These are phyloP conservation scores for Fusarium sp. DNA, from an alignment of 2,329 filamentous ascomycete species.

Conservation along the genomic window DNA sequence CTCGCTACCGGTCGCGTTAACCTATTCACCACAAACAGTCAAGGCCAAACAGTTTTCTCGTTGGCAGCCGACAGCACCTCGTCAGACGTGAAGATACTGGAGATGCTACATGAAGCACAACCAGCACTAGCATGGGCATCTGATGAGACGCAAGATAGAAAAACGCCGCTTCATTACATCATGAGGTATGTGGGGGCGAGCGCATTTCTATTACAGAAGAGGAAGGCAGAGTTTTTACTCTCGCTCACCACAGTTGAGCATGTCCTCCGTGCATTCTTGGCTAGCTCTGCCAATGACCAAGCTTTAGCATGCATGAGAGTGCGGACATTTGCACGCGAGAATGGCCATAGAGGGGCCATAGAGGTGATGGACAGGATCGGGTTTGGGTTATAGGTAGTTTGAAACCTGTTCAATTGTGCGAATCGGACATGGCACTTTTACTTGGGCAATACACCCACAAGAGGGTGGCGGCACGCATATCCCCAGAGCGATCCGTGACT, in stretches of 20 bases:
- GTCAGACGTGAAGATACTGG: background rate
- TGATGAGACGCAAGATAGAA: no score
- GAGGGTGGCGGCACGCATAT: background rate
- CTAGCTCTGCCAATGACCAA: background rate
- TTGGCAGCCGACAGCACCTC: no score
- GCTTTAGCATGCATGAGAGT: background rate
- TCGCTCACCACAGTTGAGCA: background rate
- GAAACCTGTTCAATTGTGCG: no score
- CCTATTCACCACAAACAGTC: background rate
- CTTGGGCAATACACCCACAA: no score
- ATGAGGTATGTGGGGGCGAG: no score
- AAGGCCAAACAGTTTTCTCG: background rate
- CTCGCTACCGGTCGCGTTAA: background rate
- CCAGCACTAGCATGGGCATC: background rate
- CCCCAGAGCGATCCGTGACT: background rate
- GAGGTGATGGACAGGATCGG: background rate
- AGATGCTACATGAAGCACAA: background rate
- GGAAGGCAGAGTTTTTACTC: background rate
- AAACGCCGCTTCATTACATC: background rate
- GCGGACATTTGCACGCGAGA: background rate
- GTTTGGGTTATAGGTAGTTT: background rate
- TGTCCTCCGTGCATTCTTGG: background rate
- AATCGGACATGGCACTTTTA: no score
- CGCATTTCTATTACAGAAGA: no score
- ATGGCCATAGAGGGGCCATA: background rate